These are phyloP conservation scores for Yamadazyma sp. DNA, from an alignment of 1,139 yeast species.

Conservation along the genomic window DNA sequence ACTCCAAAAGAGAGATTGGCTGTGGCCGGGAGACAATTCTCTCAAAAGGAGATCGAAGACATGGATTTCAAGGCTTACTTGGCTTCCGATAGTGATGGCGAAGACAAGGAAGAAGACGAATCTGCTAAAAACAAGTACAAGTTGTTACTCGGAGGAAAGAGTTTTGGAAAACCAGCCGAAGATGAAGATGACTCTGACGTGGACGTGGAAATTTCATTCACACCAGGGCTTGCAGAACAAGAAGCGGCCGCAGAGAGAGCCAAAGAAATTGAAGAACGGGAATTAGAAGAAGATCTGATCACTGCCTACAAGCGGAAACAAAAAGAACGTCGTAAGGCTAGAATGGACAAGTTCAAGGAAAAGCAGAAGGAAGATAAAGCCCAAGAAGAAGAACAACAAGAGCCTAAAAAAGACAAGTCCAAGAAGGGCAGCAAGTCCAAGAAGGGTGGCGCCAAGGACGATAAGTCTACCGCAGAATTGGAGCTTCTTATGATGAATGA, in stretches of 20 bases:
- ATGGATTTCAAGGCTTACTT: constrained; percentile 95
- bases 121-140: constrained; percentile 60
- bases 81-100: constrained; percentile 85
- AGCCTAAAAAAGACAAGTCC: constrained; percentile 12
- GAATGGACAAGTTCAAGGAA: constrained; percentile 73
- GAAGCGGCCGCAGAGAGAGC: constrained; percentile 14
- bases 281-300: constrained; percentile 71
- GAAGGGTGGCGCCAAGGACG: constrained; percentile 26
- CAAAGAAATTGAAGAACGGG: constrained; percentile 29
- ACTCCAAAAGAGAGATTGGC: constrained; percentile 91
- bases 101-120: constrained; percentile 38
- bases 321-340: constrained; percentile 83
- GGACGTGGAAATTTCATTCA: constrained; percentile 95
- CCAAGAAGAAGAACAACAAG: constrained; percentile 10
- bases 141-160: constrained; percentile 53
- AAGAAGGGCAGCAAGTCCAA: constrained; percentile 17
- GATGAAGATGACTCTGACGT: constrained; percentile 63
- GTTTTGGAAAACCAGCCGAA: constrained; percentile 30
- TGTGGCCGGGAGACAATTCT: constrained; percentile 75
- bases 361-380: constrained; percentile 44
- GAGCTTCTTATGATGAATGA: constrained; percentile 77
- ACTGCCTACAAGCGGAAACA: constrained; percentile 85
- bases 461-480: constrained; percentile 63
- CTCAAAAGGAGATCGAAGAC: constrained; percentile 89
- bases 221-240: constrained; percentile 74